Evolutionary conservation across 164 flowering plant species (phyloP).

Genomic region (Brasenia schreberi): DNA sequence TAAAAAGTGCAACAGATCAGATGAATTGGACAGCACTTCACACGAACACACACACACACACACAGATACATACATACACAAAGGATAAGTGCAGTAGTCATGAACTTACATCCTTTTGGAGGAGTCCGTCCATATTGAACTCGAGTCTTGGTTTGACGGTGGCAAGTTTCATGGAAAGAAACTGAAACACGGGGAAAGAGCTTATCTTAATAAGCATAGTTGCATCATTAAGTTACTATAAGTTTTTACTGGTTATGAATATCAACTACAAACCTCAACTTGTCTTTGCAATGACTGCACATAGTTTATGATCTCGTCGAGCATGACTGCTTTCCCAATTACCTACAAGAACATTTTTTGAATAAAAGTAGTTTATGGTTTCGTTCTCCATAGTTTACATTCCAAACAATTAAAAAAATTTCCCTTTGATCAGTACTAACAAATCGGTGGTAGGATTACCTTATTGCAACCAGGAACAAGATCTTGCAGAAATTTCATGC

Average conservation of each 20-base stretch:
- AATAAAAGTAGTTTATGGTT: too few species aligned
- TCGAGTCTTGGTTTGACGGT: constrained; percentile 61
- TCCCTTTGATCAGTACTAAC: background rate
- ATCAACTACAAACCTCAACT: constrained; percentile 57
- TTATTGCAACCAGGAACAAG: constrained; percentile 96
- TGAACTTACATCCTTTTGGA: constrained; percentile 51
- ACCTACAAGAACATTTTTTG: constrained; percentile 26
- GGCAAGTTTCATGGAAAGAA: constrained; percentile 74
- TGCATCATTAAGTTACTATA: background rate
- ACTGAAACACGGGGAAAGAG: constrained; percentile 23
- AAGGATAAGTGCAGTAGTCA: background rate
- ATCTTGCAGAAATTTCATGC: constrained; percentile 94
- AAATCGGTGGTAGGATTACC: constrained; percentile 21
- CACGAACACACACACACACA: too few species aligned
- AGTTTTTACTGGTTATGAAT: background rate
- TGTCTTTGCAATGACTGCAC: constrained; percentile 93
- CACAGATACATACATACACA: too few species aligned
- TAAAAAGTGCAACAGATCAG: background rate
- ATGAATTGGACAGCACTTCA: background rate
- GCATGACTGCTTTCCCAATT: constrained; percentile 94
- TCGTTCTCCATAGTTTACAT: too few species aligned
- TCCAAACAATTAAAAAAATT: background rate
- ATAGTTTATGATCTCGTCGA: constrained; percentile 90
- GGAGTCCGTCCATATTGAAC: constrained; percentile 37
- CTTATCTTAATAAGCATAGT: background rate